Evolutionary conservation across 2,329 filamentous ascomycete genomes (phyloP), one percentile per base, ranked within the genome.

Genomic region (Nemania abortiva): DNA sequence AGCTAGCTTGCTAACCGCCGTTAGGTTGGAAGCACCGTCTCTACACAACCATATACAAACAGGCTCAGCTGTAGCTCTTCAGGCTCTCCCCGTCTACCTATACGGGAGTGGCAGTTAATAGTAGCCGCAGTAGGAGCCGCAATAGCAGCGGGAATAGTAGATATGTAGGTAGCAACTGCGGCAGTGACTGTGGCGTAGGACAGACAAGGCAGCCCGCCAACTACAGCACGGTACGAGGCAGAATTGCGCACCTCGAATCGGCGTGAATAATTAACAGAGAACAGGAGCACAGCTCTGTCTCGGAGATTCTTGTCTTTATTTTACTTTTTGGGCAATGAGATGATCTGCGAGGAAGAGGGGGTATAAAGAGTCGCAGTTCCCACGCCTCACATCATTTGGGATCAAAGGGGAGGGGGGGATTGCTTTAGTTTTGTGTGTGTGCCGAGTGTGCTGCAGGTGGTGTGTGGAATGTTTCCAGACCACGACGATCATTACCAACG

Each of bases 401-500:
- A 67, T 70, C 69, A 18, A 42, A 59, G 34, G 11, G 9, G 31
- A 70, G 65, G 68, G 65, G 67, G 68, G 68, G 50, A 65, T 71
- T 68, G 72, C 68, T 69, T 73, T 72, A 72, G 72, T 71, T 69
- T 69, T 74, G 68, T 72, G 72, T 71, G 74, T 74, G 74, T 73
- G 66, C 70, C 66, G 69, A 66, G 60, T 69, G 65, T 64, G 67
- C 52, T 71, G 68, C 65, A 70, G 54, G 66, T 70, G 60, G 71
- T 63, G 68, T 68, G 70, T 70, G 73, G 66, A 69, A 69, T 65
- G 72, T 73, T 71, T 72, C 74, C 74, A 73, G 75, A 75, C 74
- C 73, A 71, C 70, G 74, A 65, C 72, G 75, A 76, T 75, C 74
- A 74, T 73, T 74, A 68, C 73, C 69, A 71, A 63, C 64, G 47